Evolutionary conservation across 768 basidiomycete species (phyloP), one percentile per base, ranked within the genome.

Genomic region (Pulveroboletus sp.): DNA sequence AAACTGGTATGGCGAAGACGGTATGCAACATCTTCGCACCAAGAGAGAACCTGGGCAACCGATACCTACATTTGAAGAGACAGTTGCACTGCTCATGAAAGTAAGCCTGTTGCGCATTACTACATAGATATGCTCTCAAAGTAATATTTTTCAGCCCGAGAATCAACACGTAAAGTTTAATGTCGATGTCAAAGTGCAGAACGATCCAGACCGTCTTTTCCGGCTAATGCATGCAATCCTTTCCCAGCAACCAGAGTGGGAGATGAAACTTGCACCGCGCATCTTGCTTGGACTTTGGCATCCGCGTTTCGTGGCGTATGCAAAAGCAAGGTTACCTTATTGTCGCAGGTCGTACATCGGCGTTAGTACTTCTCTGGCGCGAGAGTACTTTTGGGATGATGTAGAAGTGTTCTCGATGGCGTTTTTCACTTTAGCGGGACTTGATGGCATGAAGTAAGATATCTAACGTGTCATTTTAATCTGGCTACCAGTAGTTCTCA

Each of bases 181-280:
- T 73, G 80, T 97, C 53, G 95, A 98, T 65, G 89, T 96, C 64
- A 99, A 99, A 71, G 79, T 86, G 23, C 84, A 92, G 63, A 98
- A 97, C 63, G 83, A 93, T 62, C 93, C 95, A 1, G 83, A 82
- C 48, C 80, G 79, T n/a, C 77, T 95, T 27, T 96, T 94, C 71
- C 63, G 69, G 20, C 72, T 93, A 36, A 91, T 96, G 82, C 77
- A 89, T 70, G 67, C 69, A 34, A 73, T 77, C 50, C 82, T 95
- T 51, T 73, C 79, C 13, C 59, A 74, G 7, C 80, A 92, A 51
- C 73, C 78, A 1, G 73, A 78, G 26, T 95, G 86, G 87, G 78
- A 91, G 68, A 83, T 79, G 8, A 65, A 59, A 32, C 81, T 95
- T 44, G 90, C 86, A 2, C 91, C 90, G 0, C 79, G 92, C 16